Conservation (phyloP, 2,329 filamentous ascomycete genomes). For the Botrytis elliptica region DNA sequence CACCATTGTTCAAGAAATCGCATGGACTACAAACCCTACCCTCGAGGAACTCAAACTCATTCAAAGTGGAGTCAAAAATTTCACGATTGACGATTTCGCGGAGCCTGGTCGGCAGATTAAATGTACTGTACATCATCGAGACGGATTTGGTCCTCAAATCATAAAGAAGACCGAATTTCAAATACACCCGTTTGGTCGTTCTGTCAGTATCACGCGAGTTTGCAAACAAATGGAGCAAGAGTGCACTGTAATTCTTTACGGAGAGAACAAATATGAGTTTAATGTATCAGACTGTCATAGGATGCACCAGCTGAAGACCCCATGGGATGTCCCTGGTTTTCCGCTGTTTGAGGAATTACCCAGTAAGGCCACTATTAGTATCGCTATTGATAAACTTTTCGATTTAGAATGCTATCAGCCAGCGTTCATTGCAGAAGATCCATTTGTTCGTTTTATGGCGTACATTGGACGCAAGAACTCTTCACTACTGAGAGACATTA, state of each 20-base stretch:
- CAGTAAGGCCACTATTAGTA: neutral
- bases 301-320: too few relatives aligned
- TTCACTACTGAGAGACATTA: neutral
- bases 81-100: neutral
- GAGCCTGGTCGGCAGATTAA: neutral
- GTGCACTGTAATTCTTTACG: neutral
- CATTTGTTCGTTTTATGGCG: neutral
- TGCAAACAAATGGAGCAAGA: conserved; percentile 8
- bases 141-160: neutral
- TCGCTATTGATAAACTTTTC: neutral
- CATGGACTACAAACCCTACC: neutral
- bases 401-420: neutral
- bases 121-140: neutral
- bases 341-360: neutral
- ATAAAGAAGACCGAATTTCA: neutral
- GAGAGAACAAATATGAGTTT: neutral
- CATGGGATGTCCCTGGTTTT: neutral
- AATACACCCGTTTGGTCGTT: neutral
- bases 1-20: neutral
- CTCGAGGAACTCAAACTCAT: neutral
- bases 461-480: neutral
- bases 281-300: neutral
- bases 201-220: neutral
- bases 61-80: neutral
- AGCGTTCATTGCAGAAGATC: neutral